A percentile compares a stretch with the other conserved stretches of the same genome.
Evolutionary conservation across 2,329 filamentous ascomycete genomes (phyloP).

Genomic region (Alternaria triticimaculans): DNA sequence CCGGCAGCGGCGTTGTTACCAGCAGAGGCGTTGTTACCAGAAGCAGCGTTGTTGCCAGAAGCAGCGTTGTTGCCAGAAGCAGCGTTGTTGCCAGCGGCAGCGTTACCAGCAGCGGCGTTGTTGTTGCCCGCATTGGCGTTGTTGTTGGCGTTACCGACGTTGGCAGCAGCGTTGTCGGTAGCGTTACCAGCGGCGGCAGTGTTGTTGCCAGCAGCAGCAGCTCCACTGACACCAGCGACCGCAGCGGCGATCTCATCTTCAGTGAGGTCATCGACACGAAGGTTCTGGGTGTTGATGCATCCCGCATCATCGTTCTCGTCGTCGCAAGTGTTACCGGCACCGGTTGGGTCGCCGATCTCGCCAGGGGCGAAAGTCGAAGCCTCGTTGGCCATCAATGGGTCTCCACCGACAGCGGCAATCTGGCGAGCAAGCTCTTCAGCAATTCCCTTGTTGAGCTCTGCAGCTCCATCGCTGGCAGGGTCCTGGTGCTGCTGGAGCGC

Average conservation of each 20-base stretch:
- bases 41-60: not conserved
- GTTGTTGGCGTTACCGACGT: not conserved
- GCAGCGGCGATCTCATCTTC: slow-evolving; percentile 60
- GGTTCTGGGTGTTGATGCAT: slow-evolving; percentile 62
- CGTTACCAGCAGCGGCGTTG: slow-evolving; percentile 1
- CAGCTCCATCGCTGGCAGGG: slow-evolving; percentile 65
- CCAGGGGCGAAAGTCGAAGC: slow-evolving; percentile 70
- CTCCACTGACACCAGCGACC: slow-evolving; percentile 46
- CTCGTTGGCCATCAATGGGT: slow-evolving; percentile 66
- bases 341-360: slow-evolving; percentile 59
- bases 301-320: slow-evolving; percentile 56
- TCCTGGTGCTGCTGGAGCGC: slow-evolving; percentile 71
- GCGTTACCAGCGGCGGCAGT: slow-evolving; percentile 9
- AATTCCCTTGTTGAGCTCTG: slow-evolving; percentile 66
- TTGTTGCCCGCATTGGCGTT: slow-evolving; percentile 2
- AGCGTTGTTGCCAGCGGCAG: not conserved
- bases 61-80: slow-evolving; percentile 1
- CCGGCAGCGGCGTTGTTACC: not conserved
- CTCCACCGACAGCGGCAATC: slow-evolving; percentile 66
- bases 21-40: not conserved
- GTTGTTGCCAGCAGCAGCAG: not conserved
- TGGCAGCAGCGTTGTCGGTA: slow-evolving; percentile 19
- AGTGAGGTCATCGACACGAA: slow-evolving; percentile 62
- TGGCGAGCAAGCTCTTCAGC: slow-evolving; percentile 65
- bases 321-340: slow-evolving; percentile 61